phyloP scores from a whole-genome alignment of 2,329 filamentous ascomycete genomes.

The Lizonia empirigonia region DNA sequence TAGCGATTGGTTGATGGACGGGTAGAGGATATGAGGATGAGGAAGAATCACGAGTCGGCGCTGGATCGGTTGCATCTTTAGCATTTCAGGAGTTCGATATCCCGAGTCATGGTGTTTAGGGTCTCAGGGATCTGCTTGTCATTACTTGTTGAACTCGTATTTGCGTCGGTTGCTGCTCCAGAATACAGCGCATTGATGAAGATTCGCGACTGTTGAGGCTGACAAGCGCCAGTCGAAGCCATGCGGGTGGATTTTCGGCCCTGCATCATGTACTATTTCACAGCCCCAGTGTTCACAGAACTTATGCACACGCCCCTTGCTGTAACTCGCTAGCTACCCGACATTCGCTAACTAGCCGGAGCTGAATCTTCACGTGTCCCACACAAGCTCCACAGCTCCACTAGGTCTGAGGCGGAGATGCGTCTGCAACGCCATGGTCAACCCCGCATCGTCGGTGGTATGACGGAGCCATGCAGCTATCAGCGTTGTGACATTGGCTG shows the following conservation, averaged over 20 bases:
- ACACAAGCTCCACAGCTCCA: slow-evolving; percentile 14
- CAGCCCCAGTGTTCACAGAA: slow-evolving; percentile 7
- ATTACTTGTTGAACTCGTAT: slow-evolving; percentile 12
- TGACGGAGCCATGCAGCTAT: slow-evolving; percentile 20
- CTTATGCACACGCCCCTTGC: slow-evolving; percentile 11
- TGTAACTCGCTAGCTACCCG: slow-evolving; percentile 13
- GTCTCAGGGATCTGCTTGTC: not conserved
- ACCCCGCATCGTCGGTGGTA: slow-evolving; percentile 24
- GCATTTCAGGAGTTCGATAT: slow-evolving; percentile 26
- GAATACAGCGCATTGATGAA: slow-evolving; percentile 7
- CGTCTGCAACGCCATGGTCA: slow-evolving; percentile 13
- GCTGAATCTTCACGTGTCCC: slow-evolving; percentile 17
- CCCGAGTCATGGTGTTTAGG: slow-evolving; percentile 15
- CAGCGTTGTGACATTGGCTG: slow-evolving; percentile 9
- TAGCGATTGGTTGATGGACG: slow-evolving; percentile 20
- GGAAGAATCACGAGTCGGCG: not conserved
- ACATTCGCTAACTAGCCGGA: slow-evolving; percentile 4
- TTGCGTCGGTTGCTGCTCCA: slow-evolving; percentile 2
- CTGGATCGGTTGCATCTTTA: slow-evolving; percentile 5
- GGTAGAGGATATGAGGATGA: slow-evolving; percentile 1
- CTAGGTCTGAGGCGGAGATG: slow-evolving; percentile 9
- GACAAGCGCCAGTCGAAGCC: too few relatives aligned
- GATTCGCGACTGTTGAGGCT: slow-evolving; percentile 14
- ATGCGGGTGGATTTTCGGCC: slow-evolving; percentile 16
- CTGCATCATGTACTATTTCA: slow-evolving; percentile 6